phyloP scores from a whole-genome alignment of 306 rosid species.

The Cercis canadensis region DNA sequence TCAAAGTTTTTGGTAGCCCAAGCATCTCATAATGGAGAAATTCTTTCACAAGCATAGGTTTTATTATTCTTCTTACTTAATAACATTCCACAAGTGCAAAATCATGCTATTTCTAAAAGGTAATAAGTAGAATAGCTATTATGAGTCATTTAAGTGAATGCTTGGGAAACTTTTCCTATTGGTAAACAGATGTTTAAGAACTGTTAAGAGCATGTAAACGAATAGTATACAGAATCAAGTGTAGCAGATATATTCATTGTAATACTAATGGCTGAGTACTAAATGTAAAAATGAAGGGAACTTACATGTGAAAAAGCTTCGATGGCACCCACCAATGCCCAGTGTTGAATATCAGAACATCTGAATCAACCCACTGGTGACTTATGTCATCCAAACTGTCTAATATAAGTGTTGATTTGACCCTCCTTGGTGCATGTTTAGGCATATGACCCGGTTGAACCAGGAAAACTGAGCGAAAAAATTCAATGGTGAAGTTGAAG shows the following conservation, averaged over 20 bases:
- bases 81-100: constrained; percentile 16
- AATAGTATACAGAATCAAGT: constrained; percentile 22
- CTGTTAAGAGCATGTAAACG: constrained; percentile 15
- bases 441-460: constrained; percentile 67
- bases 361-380: constrained; percentile 74
- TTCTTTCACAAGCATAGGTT: constrained; percentile 11
- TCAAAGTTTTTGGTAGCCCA: background rate
- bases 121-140: constrained; percentile 5
- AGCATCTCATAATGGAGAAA: constrained; percentile 4
- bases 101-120: background rate
- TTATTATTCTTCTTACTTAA: background rate
- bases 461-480: constrained; percentile 81
- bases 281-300: constrained; percentile 35
- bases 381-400: constrained; percentile 75
- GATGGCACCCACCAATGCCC: constrained; percentile 99
- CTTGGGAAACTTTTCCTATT: background rate
- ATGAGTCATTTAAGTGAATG: background rate
- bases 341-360: constrained; percentile 86
- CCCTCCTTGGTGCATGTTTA: constrained; percentile 77
- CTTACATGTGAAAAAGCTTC: constrained; percentile 79
- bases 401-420: constrained; percentile 72
- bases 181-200: constrained; percentile 3
- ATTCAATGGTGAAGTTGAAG: constrained; percentile 80
- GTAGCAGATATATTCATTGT: constrained; percentile 13
- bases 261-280: constrained; percentile 8